Evolutionary conservation across 306 rosid genomes (phyloP), one percentile per base, ranked within the genome.

Genomic region (Trichosanthes truncata): DNA sequence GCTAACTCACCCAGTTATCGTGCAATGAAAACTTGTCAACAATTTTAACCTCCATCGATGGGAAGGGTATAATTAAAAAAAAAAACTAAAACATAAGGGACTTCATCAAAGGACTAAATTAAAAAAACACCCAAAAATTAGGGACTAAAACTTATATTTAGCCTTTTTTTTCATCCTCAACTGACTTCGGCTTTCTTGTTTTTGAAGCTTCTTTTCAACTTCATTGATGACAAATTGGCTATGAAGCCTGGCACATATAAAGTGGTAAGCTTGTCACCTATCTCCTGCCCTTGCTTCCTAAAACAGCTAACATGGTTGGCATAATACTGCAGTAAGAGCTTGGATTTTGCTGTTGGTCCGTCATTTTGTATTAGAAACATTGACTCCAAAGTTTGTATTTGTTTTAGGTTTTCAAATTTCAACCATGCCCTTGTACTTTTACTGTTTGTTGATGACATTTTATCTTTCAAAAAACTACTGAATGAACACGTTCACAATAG

Each of bases 151-250:
- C 23, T 55, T 55, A n/a, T 7, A 55, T 55, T 49, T 55, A 55
- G 61, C 61, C 40, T 2, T 35, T 38, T 36, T 2, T 41, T 40
- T 68, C 14, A 38, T 10, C 20, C 57, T 72, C 33, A 61, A 82
- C 85, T 76, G 80, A 83, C 83, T 14, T 75, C 7, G 45, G 17
- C 67, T 78, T 61, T 84, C 35, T 59, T 75, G 23, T 74, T 61
- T 60, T 72, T 86, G 77, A 72, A 94, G 96, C 77, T 86, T 82
- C 86, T 94, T 74, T 94, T 92, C 69, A 83, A 92, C 85, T 90
- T 94, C 87, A 76, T 94, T 76, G 91, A 90, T 80, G 74, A 56
- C 7, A 43, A 57, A 78, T 81, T 88, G 83, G 84, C 72, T 83
- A 80, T 87, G 87, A 83, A 88, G 84, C 83, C 92, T 67, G 89